A percentile compares a stretch with the other conserved stretches of the same genome.
Conservation (phyloP, 306 rosid genomes). For the Boehmeria nivea region DNA sequence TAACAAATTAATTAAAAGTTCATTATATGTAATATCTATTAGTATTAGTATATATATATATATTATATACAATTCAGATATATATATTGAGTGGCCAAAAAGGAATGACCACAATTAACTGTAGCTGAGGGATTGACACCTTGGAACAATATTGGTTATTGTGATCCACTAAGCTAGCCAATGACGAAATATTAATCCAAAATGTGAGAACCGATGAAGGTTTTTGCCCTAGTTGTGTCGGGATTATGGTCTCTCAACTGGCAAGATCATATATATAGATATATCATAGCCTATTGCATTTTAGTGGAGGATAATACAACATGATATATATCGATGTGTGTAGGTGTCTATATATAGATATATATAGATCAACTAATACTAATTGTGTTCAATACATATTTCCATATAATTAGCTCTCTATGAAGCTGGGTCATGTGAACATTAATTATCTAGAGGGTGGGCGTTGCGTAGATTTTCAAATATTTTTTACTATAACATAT, state of each 20-base stretch:
- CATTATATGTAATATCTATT: too few species aligned
- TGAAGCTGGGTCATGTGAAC: too few species aligned
- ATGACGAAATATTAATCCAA: neutral
- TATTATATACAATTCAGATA: neutral
- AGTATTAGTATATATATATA: neutral
- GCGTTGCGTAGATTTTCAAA: neutral
- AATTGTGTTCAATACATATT: too few species aligned
- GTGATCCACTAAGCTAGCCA: conserved; percentile 9
- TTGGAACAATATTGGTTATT: neutral
- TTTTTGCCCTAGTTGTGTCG: conserved; percentile 1
- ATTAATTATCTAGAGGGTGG: neutral
- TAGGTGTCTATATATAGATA: too few species aligned
- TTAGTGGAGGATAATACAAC: neutral
- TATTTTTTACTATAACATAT: neutral
- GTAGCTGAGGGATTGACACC: neutral
- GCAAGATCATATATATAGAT: too few species aligned
- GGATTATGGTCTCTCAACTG: conserved; percentile 1
- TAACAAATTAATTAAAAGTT: too few species aligned
- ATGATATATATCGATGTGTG: neutral
- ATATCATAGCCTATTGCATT: neutral
- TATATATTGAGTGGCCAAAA: too few species aligned
- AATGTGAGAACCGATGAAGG: neutral
- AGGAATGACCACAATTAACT: too few species aligned
- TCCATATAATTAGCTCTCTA: too few species aligned
- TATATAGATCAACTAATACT: too few species aligned